Conservation (phyloP, 192 early-diverging fungal species). For the Geranomyces variabilis region DNA sequence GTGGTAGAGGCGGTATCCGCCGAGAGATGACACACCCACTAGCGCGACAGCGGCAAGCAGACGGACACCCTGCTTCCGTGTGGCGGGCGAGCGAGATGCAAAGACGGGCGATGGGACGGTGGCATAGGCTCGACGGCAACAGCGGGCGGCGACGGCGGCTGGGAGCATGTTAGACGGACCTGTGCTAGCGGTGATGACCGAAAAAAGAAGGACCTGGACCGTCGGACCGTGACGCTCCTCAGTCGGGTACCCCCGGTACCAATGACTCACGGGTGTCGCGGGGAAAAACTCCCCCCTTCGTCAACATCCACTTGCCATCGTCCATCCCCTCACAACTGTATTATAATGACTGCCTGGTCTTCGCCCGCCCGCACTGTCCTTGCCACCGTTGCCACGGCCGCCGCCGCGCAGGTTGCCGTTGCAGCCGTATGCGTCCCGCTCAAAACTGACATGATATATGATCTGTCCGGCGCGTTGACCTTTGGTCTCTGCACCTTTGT, state of each 20-base stretch:
- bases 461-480: constrained; percentile 31
- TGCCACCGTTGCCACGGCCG: constrained; percentile 13
- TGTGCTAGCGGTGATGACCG: too few species aligned
- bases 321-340: too few species aligned
- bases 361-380: constrained; percentile 4
- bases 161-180: too few species aligned
- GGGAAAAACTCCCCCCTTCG: too few species aligned
- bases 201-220: too few species aligned
- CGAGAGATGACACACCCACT: neutral
- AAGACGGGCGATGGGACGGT: constrained; percentile 14
- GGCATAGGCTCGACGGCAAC: neutral
- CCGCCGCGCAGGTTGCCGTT: neutral
- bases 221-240: too few species aligned
- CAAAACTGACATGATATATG: constrained; percentile 38
- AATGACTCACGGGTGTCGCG: too few species aligned
- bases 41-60: neutral
- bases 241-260: too few species aligned
- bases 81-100: neutral
- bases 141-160: too few species aligned
- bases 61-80: neutral
- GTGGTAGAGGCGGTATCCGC: constrained; percentile 8
- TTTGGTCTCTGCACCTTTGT: constrained; percentile 15
- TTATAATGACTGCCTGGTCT: neutral
- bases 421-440: constrained; percentile 14
- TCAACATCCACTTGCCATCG: too few species aligned